Conservation (phyloP, 441 rosid species). For the Arabidopsis hybrid region DNA sequence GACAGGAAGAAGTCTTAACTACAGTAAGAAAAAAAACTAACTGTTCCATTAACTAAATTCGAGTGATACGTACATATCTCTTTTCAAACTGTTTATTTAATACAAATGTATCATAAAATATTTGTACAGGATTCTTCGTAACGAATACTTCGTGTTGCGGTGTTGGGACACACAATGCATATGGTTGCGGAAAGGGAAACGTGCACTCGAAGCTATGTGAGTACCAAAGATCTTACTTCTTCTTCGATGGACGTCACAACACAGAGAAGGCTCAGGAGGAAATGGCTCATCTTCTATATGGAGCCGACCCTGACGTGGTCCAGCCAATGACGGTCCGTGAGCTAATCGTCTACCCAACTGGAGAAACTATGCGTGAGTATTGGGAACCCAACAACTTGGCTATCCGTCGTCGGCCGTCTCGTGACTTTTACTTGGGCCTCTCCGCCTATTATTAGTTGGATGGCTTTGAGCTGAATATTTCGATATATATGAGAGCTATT, state of each 20-base stretch:
- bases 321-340: slow-evolving; percentile 37
- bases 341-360: slow-evolving; percentile 25
- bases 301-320: slow-evolving; percentile 27
- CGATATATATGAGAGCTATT: background rate
- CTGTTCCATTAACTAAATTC: no score
- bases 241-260: slow-evolving; percentile 44
- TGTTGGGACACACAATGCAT: slow-evolving; percentile 36
- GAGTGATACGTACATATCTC: background rate
- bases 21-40: no score
- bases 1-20: background rate
- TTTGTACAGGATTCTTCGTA: slow-evolving; percentile 28
- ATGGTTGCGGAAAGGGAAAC: slow-evolving; percentile 32
- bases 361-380: slow-evolving; percentile 33
- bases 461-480: background rate
- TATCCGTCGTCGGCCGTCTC: slow-evolving; percentile 15
- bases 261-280: slow-evolving; percentile 39
- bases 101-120: background rate
- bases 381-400: slow-evolving; percentile 13
- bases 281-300: slow-evolving; percentile 30
- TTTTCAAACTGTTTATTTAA: background rate
- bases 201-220: slow-evolving; percentile 44
- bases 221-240: slow-evolving; percentile 39
- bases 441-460: background rate
- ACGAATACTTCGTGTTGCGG: slow-evolving; percentile 39
- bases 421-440: background rate